Conservation (phyloP, 345 rosid genomes). For the Lumnitzera racemosa region DNA sequence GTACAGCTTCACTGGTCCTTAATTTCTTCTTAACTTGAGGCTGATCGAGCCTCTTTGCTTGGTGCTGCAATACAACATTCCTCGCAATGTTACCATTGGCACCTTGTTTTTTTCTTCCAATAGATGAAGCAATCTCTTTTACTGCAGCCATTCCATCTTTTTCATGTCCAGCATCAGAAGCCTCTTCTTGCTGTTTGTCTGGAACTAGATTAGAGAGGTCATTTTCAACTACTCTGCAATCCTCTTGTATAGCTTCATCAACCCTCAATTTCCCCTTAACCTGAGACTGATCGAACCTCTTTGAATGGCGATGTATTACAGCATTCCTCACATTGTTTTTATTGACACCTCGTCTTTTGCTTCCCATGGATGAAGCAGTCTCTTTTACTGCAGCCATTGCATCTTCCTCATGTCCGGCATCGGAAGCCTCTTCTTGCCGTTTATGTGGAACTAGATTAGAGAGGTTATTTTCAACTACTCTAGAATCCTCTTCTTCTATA, state of each 20-base stretch:
- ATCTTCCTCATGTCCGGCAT: conserved; percentile 6
- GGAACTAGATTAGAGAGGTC: neutral
- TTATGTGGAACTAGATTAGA: conserved; percentile 2
- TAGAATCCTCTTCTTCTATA: conserved; percentile 4
- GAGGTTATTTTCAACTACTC: conserved; percentile 6
- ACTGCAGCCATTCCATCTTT: conserved; percentile 7
- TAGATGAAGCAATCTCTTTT: conserved; percentile 3
- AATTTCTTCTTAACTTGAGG: conserved; percentile 1
- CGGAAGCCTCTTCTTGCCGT: neutral
- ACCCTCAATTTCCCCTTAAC: conserved; percentile 2
- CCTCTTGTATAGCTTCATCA: conserved; percentile 8
- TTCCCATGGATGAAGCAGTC: conserved; percentile 1
- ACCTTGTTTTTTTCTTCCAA: neutral
- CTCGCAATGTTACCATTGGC: neutral
- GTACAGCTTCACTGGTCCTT: conserved; percentile 3
- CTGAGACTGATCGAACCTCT: too few species aligned
- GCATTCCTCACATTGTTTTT: too few species aligned
- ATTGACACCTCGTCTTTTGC: neutral
- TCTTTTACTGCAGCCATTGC: conserved; percentile 3
- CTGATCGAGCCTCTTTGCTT: neutral
- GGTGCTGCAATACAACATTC: neutral
- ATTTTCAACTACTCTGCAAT: conserved; percentile 7
- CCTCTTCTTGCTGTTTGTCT: conserved; percentile 1
- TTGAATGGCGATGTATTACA: too few species aligned
- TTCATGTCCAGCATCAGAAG: neutral